A percentile compares a stretch with the other conserved stretches of the same genome.
Conservation (phyloP, 2,329 filamentous ascomycete species). For the Arthrobotrys iridis region DNA sequence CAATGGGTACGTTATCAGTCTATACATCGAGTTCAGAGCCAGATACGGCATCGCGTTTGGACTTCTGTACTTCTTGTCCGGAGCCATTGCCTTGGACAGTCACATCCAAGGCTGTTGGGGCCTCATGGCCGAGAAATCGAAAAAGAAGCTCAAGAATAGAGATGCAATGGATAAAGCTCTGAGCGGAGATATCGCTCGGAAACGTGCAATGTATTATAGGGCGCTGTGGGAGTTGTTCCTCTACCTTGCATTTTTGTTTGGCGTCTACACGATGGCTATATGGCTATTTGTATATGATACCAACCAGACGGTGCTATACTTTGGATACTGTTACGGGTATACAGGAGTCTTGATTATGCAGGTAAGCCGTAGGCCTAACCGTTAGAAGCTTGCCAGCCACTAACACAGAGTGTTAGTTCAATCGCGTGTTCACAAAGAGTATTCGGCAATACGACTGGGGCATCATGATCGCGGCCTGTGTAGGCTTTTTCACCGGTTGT, state of each 20-base stretch:
- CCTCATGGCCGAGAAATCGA: slow-evolving; percentile 60
- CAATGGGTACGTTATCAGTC: slow-evolving; percentile 56
- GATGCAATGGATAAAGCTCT: slow-evolving; percentile 33
- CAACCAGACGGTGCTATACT: slow-evolving; percentile 60
- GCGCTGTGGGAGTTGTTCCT: slow-evolving; percentile 59
- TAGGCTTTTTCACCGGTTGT: slow-evolving; percentile 60
- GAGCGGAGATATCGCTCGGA: slow-evolving; percentile 39
- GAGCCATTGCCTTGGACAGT: slow-evolving; percentile 62
- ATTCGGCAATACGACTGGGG: slow-evolving; percentile 60
- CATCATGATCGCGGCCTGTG: slow-evolving; percentile 59
- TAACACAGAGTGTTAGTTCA: slow-evolving; percentile 58
- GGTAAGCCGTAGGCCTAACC: not conserved
- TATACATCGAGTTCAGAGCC: slow-evolving; percentile 60
- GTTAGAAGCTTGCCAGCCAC: not conserved
- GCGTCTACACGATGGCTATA: slow-evolving; percentile 59
- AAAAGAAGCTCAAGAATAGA: slow-evolving; percentile 59
- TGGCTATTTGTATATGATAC: slow-evolving; percentile 61
- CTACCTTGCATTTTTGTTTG: slow-evolving; percentile 60
- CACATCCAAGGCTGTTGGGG: slow-evolving; percentile 62
- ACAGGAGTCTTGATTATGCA: slow-evolving; percentile 62
- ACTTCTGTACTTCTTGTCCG: slow-evolving; percentile 62
- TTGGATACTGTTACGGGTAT: slow-evolving; percentile 61
- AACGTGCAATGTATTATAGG: slow-evolving; percentile 55
- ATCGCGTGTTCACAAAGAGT: slow-evolving; percentile 62
- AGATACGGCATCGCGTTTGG: slow-evolving; percentile 62